These are phyloP conservation scores for Calonectria pauciramosa DNA, from an alignment of 2,329 filamentous ascomycete species.

Conservation along the genomic window DNA sequence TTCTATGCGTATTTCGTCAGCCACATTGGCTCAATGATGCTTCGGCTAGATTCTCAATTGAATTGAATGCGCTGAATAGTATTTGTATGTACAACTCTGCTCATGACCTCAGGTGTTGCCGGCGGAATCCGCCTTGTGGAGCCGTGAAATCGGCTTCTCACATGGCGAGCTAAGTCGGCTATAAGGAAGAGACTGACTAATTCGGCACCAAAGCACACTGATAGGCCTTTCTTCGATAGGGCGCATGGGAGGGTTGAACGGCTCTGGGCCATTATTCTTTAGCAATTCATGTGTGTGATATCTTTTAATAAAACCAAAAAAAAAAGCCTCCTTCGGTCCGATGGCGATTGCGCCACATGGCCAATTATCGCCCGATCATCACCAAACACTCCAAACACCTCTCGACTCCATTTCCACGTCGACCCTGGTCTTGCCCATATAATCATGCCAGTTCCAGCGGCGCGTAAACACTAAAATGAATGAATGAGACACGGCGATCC, in stretches of 20 bases:
- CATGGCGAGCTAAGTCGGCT: conserved; percentile 13
- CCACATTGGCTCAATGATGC: background rate
- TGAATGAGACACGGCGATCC: background rate
- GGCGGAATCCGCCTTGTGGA: background rate
- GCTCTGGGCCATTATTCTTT: background rate
- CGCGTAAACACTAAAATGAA: background rate
- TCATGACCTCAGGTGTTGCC: background rate
- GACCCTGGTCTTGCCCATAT: background rate
- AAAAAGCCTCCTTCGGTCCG: background rate
- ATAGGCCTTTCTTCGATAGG: background rate
- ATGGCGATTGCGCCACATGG: background rate
- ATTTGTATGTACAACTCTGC: background rate
- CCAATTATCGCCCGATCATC: background rate
- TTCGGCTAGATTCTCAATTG: background rate
- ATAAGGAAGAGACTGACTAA: background rate
- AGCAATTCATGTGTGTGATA: background rate
- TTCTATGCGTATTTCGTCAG: background rate
- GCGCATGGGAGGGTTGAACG: background rate
- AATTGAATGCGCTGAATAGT: background rate
- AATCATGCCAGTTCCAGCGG: background rate
- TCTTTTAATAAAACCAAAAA: background rate
- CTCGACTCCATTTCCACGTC: background rate
- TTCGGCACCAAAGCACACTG: background rate
- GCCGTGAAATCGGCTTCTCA: conserved; percentile 23
- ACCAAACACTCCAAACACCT: background rate